phyloP scores from a whole-genome alignment of 2,329 filamentous ascomycete genomes.

The Pseudocercospora eumusae region DNA sequence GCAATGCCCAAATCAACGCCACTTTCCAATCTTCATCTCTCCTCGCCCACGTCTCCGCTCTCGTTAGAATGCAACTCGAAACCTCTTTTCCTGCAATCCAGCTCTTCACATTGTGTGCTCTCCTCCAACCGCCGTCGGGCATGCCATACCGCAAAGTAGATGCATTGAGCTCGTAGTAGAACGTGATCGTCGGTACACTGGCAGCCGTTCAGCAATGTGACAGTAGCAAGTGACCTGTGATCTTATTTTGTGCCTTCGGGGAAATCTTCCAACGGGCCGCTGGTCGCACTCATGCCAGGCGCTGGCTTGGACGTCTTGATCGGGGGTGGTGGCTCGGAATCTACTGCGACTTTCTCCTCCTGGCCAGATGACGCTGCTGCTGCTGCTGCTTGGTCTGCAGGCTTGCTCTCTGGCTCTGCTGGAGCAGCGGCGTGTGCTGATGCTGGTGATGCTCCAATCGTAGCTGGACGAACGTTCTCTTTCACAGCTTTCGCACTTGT shows the following conservation, averaged over 20 bases:
- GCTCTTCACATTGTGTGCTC: not conserved
- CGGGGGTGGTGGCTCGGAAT: slow-evolving; percentile 12
- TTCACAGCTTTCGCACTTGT: not conserved
- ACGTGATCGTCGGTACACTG: slow-evolving; percentile 13
- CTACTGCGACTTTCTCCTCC: slow-evolving; percentile 18
- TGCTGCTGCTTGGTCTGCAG: not conserved
- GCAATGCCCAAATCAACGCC: not conserved
- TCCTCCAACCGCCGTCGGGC: not conserved
- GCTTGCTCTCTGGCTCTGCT: slow-evolving; percentile 5
- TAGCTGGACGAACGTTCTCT: slow-evolving; percentile 6
- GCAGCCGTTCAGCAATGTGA: slow-evolving; percentile 11
- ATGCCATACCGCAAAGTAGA: not conserved
- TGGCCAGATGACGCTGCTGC: slow-evolving; percentile 7
- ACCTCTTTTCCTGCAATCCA: not conserved
- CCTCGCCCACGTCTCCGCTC: not conserved
- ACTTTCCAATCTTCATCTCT: slow-evolving; percentile 4
- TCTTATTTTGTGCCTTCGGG: slow-evolving; percentile 20
- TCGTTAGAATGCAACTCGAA: not conserved
- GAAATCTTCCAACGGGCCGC: slow-evolving; percentile 29
- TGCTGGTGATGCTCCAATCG: slow-evolving; percentile 5
- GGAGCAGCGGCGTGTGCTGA: slow-evolving; percentile 2
- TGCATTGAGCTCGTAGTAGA: slow-evolving; percentile 8
- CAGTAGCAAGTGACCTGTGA: not conserved
- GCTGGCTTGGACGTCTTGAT: slow-evolving; percentile 14
- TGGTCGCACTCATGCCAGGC: slow-evolving; percentile 30